Evolutionary conservation across 2,329 filamentous ascomycete species (phyloP).

Genomic region (Sporothrix pseudoabietina): DNA sequence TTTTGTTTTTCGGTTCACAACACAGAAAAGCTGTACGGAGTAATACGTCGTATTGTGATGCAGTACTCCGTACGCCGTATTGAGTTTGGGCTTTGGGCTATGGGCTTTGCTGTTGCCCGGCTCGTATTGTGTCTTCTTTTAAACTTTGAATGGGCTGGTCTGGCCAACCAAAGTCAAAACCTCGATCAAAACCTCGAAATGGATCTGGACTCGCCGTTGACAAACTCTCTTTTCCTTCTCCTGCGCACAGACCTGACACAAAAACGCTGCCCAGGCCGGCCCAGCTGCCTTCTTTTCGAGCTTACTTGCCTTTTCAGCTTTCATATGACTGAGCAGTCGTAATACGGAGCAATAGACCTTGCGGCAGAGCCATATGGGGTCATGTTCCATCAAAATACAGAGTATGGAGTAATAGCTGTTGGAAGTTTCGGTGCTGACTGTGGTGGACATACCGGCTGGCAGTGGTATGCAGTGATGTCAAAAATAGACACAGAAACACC

Average conservation of each 20-base stretch:
- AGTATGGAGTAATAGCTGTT: neutral
- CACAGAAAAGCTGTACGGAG: neutral
- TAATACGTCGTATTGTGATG: neutral
- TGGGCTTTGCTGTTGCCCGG: too few species aligned
- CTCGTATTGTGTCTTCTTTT: too few species aligned
- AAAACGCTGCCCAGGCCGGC: neutral
- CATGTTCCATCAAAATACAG: neutral
- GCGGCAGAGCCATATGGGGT: neutral
- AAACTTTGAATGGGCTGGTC: neutral
- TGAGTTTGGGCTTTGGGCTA: too few species aligned
- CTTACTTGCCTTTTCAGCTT: neutral
- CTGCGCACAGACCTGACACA: conserved; percentile 18
- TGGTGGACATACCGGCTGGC: too few species aligned
- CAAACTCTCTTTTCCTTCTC: neutral
- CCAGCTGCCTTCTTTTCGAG: neutral
- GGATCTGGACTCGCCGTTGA: neutral
- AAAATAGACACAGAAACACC: neutral
- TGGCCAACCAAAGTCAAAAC: neutral
- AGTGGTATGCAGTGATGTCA: neutral
- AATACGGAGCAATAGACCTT: conserved; percentile 2
- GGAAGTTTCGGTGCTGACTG: neutral
- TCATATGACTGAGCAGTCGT: too few species aligned
- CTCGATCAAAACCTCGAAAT: too few species aligned
- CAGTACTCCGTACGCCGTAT: neutral
- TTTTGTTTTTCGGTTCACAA: neutral